Conservation (phyloP, 306 rosid genomes). For the Casuarina equisetifolia region DNA sequence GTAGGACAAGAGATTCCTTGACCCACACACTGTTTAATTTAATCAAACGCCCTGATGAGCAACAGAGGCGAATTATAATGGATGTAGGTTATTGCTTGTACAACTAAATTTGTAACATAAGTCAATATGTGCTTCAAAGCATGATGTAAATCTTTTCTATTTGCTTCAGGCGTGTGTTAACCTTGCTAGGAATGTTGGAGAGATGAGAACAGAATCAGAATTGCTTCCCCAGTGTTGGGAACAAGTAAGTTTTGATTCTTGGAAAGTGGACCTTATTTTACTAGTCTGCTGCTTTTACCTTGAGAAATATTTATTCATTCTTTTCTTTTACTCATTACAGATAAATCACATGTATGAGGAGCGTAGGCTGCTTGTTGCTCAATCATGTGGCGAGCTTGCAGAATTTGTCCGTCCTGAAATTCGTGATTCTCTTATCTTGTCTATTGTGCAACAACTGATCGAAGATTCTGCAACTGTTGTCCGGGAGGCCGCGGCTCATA, state of each 20-base stretch:
- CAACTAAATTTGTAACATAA: slow-evolving; percentile 3
- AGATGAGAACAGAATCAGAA: slow-evolving; percentile 98
- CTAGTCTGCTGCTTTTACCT: slow-evolving; percentile 24
- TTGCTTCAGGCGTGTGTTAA: slow-evolving; percentile 81
- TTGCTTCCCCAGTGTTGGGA: slow-evolving; percentile 99
- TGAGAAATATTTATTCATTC: slow-evolving; percentile 30
- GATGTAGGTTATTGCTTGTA: slow-evolving; percentile 58
- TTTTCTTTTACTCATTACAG: slow-evolving; percentile 42
- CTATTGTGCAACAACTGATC: slow-evolving; percentile 86
- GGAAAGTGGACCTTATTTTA: slow-evolving; percentile 5
- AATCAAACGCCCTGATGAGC: slow-evolving; percentile 97
- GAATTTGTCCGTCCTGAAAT: slow-evolving; percentile 96
- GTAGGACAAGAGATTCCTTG: slow-evolving; percentile 90
- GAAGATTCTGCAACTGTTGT: slow-evolving; percentile 94
- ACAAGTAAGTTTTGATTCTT: slow-evolving; percentile 59
- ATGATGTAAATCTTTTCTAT: slow-evolving; percentile 30
- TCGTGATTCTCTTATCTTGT: slow-evolving; percentile 92
- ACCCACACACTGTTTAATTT: slow-evolving; percentile 95
- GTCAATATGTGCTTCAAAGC: slow-evolving; percentile 7
- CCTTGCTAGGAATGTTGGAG: slow-evolving; percentile 93
- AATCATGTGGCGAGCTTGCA: slow-evolving; percentile 96
- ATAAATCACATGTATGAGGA: slow-evolving; percentile 96
- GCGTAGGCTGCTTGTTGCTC: slow-evolving; percentile 97
- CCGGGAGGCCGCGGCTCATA: slow-evolving; percentile 92
- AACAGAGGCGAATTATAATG: slow-evolving; percentile 90